phyloP scores from a whole-genome alignment of 441 rosid genomes.

The Euphorbia corollata region DNA sequence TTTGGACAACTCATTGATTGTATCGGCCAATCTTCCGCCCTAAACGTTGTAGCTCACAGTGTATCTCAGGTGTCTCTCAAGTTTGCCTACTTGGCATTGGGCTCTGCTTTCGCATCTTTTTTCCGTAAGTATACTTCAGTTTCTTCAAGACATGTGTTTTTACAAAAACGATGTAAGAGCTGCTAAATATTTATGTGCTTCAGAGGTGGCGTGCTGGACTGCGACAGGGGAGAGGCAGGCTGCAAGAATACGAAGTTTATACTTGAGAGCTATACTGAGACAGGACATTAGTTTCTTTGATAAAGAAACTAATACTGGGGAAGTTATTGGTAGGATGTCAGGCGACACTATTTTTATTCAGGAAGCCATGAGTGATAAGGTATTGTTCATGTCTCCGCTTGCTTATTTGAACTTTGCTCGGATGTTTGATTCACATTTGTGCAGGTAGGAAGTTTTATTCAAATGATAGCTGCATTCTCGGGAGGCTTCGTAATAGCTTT shows the following conservation, averaged over 20 bases:
- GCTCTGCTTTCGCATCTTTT: conserved; percentile 43
- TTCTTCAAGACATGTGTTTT: too few species aligned
- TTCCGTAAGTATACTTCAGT: conserved; percentile 42
- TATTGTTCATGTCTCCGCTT: conserved; percentile 7
- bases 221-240: conserved; percentile 74
- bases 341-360: conserved; percentile 72
- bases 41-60: neutral
- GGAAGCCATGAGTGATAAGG: conserved; percentile 87
- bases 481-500: conserved; percentile 63
- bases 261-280: conserved; percentile 56
- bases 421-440: neutral
- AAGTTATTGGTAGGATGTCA: conserved; percentile 69
- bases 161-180: too few species aligned
- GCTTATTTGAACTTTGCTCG: too few species aligned
- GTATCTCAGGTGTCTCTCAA: conserved; percentile 40
- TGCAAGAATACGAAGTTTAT: conserved; percentile 52
- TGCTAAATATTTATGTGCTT: neutral
- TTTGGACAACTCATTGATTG: conserved; percentile 28
- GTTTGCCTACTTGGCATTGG: conserved; percentile 54
- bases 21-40: conserved; percentile 12
- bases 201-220: conserved; percentile 77
- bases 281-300: conserved; percentile 77
- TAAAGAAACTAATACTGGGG: conserved; percentile 59
- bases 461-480: conserved; percentile 47
- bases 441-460: conserved; percentile 69